A percentile compares a stretch with the other conserved stretches of the same genome.
Conservation (phyloP, 148 eudicot species). For the Rhododendron mucronatum region DNA sequence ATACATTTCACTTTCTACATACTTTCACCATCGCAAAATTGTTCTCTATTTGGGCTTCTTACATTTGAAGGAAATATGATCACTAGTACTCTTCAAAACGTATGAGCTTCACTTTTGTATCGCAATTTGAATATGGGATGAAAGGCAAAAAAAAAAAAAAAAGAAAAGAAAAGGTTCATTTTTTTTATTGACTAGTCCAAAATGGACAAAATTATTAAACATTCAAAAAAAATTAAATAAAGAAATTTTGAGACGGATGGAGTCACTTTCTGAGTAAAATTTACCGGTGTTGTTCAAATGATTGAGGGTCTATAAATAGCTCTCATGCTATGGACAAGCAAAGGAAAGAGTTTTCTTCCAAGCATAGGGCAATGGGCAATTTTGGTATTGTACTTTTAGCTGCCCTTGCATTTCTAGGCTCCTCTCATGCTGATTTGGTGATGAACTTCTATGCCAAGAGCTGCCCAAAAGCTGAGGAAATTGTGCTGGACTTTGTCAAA, state of each 20-base stretch:
- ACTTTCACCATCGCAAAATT: not conserved
- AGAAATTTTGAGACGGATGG: too few relatives aligned
- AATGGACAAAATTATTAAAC: too few relatives aligned
- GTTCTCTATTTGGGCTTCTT: too few relatives aligned
- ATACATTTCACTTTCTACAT: not conserved
- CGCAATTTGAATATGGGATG: too few relatives aligned
- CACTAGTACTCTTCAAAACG: not conserved
- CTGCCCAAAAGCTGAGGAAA: conserved; percentile 55
- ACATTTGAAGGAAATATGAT: too few relatives aligned
- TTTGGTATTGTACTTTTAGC: conserved; percentile 7
- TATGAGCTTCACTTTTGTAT: not conserved
- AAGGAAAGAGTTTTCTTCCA: not conserved
- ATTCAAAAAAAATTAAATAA: too few relatives aligned
- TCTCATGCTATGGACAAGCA: not conserved
- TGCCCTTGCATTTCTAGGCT: conserved; percentile 10
- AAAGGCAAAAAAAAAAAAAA: too few relatives aligned
- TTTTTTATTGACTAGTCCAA: not conserved
- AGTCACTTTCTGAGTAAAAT: not conserved
- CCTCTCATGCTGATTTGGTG: conserved; percentile 23
- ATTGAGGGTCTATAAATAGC: not conserved
- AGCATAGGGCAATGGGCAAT: not conserved
- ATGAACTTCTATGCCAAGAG: conserved; percentile 33
- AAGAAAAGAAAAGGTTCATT: not conserved
- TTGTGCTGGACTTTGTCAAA: conserved; percentile 35
- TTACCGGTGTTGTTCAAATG: not conserved